Percentiles rank a stretch among this genome's conserved stretches.
Conservation (phyloP, 768 basidiomycete genomes). For the Steccherinum ochraceum region DNA sequence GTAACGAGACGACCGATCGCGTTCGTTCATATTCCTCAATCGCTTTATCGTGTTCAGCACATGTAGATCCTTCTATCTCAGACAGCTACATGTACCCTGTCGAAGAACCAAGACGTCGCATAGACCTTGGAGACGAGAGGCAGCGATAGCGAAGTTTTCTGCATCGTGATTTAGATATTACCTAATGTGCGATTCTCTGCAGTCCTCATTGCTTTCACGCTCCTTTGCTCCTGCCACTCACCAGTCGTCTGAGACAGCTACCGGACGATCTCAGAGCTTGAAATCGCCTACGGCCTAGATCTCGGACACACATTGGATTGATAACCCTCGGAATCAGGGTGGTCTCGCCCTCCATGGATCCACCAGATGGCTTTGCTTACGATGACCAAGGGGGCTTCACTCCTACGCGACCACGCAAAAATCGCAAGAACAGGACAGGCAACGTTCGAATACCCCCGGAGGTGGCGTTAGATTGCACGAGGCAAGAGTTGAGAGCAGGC, state of each 20-base stretch:
- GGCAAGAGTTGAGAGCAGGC: conserved; percentile 40
- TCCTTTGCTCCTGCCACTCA: neutral
- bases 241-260: neutral
- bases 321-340: neutral
- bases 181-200: neutral
- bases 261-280: neutral
- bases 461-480: conserved; percentile 34
- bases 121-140: no score
- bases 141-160: neutral
- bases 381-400: conserved; percentile 44
- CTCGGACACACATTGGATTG: neutral
- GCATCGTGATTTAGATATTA: no score
- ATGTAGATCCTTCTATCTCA: neutral
- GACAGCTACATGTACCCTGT: no score
- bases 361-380: conserved; percentile 26
- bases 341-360: neutral
- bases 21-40: neutral
- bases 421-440: conserved; percentile 35
- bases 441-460: conserved; percentile 28
- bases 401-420: conserved; percentile 45
- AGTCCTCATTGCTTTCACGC: neutral
- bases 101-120: no score
- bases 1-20: neutral
- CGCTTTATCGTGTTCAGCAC: neutral
- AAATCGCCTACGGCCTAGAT: neutral